These are phyloP conservation scores for Gracilariopsis chorda DNA, from an alignment of 23 red algal species.

Conservation along the genomic window DNA sequence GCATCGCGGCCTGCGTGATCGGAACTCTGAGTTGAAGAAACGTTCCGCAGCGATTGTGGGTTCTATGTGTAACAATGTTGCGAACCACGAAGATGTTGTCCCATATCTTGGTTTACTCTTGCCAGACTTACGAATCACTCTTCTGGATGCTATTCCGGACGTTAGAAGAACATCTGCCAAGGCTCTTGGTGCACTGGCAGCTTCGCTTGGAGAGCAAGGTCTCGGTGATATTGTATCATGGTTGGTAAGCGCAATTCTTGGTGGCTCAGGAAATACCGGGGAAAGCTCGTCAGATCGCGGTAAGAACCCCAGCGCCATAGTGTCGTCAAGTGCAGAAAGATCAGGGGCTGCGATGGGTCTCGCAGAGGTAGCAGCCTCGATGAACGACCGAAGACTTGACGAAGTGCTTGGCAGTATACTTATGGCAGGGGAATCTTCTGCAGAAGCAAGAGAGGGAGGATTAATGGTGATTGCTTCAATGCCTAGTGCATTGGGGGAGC, in stretches of 20 bases:
- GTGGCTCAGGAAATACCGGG: background rate
- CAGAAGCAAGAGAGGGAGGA: conserved; percentile 74
- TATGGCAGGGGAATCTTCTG: conserved; percentile 23
- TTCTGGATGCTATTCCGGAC: conserved; percentile 87
- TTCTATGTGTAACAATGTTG: conserved; percentile 88
- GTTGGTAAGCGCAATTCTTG: conserved; percentile 51
- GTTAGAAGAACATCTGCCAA: conserved; percentile 76
- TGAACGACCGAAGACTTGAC: conserved; percentile 58
- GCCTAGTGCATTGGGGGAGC: conserved; percentile 51
- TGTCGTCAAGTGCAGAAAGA: conserved; percentile 80
- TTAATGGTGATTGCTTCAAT: conserved; percentile 82
- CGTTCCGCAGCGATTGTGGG: conserved; percentile 85
- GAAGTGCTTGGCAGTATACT: conserved; percentile 42
- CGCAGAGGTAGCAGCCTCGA: conserved; percentile 64
- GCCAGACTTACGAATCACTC: conserved; percentile 55
- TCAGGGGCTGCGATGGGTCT: conserved; percentile 91
- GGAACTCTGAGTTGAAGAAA: conserved; percentile 84
- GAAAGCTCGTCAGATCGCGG: background rate
- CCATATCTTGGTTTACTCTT: conserved; percentile 86
- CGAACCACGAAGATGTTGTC: conserved; percentile 67
- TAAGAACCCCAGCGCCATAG: background rate
- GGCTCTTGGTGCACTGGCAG: conserved; percentile 79
- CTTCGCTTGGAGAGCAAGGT: conserved; percentile 58
- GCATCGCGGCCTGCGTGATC: conserved; percentile 83
- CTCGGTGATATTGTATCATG: conserved; percentile 61